These are phyloP conservation scores for Plasmodium knowlesi DNA, from an alignment of 169 alveolate genomes.

Conservation along the genomic window DNA sequence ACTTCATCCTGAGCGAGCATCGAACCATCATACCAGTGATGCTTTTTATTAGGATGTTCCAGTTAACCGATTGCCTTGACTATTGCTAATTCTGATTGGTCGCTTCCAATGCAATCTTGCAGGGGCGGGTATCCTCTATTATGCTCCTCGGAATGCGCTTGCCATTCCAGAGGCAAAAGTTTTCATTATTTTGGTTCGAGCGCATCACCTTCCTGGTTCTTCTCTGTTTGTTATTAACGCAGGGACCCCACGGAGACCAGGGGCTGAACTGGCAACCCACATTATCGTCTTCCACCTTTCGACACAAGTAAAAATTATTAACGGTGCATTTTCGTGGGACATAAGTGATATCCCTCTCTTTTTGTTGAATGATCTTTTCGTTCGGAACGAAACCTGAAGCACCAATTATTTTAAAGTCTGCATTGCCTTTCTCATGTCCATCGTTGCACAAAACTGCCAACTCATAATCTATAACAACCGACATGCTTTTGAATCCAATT, in stretches of 20 bases:
- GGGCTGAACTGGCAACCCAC: conserved; percentile 34
- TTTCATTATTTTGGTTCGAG: conserved; percentile 31
- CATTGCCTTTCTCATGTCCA: background rate
- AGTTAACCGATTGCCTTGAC: background rate
- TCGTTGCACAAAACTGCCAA: conserved; percentile 60
- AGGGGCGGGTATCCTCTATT: conserved; percentile 44
- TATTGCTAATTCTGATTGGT: background rate
- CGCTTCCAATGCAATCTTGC: background rate
- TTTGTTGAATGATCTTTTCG: conserved; percentile 2
- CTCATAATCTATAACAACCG: conserved; percentile 70
- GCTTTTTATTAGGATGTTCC: background rate
- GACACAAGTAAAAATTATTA: conserved; percentile 62
- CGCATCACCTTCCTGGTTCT: conserved; percentile 43
- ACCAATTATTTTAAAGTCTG: conserved; percentile 61
- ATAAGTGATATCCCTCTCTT: conserved; percentile 15
- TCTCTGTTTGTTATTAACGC: conserved; percentile 25
- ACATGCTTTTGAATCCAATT: conserved; percentile 64
- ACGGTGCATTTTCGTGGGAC: conserved; percentile 71
- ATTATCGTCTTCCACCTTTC: conserved; percentile 52
- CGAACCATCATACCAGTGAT: background rate
- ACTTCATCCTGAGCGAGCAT: background rate
- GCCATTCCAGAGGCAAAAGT: conserved; percentile 55
- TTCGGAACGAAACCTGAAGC: conserved; percentile 53
- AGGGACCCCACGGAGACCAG: conserved; percentile 58
- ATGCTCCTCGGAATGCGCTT: conserved; percentile 40